These are phyloP conservation scores for Ophiosphaerella narmari DNA, from an alignment of 2,329 filamentous ascomycete genomes.

Conservation along the genomic window DNA sequence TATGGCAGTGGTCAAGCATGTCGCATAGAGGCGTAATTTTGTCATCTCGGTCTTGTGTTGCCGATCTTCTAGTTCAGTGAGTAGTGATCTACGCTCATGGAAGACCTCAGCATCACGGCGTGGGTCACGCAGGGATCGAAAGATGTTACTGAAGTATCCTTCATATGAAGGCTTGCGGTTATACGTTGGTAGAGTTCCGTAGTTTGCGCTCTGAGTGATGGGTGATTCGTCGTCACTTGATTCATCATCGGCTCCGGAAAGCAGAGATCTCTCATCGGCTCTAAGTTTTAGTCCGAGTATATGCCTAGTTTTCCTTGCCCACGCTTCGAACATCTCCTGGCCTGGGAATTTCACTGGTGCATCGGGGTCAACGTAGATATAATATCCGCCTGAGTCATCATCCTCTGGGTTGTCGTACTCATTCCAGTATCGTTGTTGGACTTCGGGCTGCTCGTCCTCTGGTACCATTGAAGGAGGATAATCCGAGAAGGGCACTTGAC, in stretches of 20 bases:
- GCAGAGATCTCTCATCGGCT: slow-evolving; percentile 26
- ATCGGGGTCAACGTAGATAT: slow-evolving; percentile 77
- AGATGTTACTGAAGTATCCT: slow-evolving; percentile 40
- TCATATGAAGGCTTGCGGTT: slow-evolving; percentile 9
- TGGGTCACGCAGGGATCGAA: slow-evolving; percentile 31
- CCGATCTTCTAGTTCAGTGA: slow-evolving; percentile 35
- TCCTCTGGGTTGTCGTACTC: slow-evolving; percentile 81
- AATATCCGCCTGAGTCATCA: slow-evolving; percentile 64
- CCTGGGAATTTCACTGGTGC: slow-evolving; percentile 65
- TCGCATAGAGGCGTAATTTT: slow-evolving; percentile 49
- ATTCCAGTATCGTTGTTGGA: slow-evolving; percentile 69
- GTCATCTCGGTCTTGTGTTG: slow-evolving; percentile 42
- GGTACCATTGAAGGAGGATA: slow-evolving; percentile 25
- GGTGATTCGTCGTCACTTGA: slow-evolving; percentile 55
- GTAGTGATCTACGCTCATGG: slow-evolving; percentile 55
- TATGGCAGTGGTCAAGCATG: slow-evolving; percentile 63
- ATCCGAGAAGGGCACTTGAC: slow-evolving; percentile 37
- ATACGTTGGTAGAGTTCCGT: slow-evolving; percentile 44
- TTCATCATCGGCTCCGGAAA: slow-evolving; percentile 51
- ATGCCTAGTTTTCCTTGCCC: slow-evolving; percentile 25
- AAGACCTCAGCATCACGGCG: slow-evolving; percentile 51
- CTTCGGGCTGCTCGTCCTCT: slow-evolving; percentile 21
- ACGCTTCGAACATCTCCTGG: slow-evolving; percentile 61
- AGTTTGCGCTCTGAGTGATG: slow-evolving; percentile 50
- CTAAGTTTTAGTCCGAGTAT: slow-evolving; percentile 29